phyloP scores from a whole-genome alignment of 768 basidiomycete species.

The Lactifluus volemus region DNA sequence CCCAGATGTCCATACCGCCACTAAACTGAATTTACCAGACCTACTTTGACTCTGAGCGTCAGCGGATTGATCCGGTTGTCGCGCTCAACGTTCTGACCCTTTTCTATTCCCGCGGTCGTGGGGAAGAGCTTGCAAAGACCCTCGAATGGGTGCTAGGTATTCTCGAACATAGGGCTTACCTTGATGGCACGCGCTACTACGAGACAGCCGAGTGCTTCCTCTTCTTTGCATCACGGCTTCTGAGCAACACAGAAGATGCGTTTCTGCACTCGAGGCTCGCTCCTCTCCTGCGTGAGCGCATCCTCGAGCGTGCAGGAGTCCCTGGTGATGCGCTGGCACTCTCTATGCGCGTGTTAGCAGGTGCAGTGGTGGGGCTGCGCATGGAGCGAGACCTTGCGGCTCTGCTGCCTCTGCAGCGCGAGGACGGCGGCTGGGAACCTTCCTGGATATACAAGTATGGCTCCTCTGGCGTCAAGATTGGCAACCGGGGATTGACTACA shows the following conservation, averaged over 20 bases:
- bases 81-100: slow-evolving; percentile 42
- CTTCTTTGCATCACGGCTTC: slow-evolving; percentile 41
- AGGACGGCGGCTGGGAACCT: slow-evolving; percentile 48
- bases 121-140: slow-evolving; percentile 35
- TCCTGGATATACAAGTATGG: slow-evolving; percentile 54
- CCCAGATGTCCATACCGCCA: background rate
- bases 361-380: slow-evolving; percentile 32
- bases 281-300: slow-evolving; percentile 36
- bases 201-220: slow-evolving; percentile 44
- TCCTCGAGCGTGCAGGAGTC: slow-evolving; percentile 42
- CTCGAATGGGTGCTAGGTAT: slow-evolving; percentile 43
- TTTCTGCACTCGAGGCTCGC: slow-evolving; percentile 30
- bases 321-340: slow-evolving; percentile 46
- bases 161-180: slow-evolving; percentile 43
- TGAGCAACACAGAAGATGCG: slow-evolving; percentile 28
- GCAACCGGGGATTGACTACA: slow-evolving; percentile 47
- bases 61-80: slow-evolving; percentile 45
- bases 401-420: slow-evolving; percentile 40
- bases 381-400: slow-evolving; percentile 37
- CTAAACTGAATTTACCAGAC: slow-evolving; percentile 29
- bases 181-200: slow-evolving; percentile 49
- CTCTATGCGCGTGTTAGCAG: slow-evolving; percentile 45
- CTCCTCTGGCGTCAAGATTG: slow-evolving; percentile 38
- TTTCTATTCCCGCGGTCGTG: slow-evolving; percentile 43
- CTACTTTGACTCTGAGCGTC: slow-evolving; percentile 43